phyloP scores from a whole-genome alignment of 768 basidiomycete species.

The Vararia minispora region DNA sequence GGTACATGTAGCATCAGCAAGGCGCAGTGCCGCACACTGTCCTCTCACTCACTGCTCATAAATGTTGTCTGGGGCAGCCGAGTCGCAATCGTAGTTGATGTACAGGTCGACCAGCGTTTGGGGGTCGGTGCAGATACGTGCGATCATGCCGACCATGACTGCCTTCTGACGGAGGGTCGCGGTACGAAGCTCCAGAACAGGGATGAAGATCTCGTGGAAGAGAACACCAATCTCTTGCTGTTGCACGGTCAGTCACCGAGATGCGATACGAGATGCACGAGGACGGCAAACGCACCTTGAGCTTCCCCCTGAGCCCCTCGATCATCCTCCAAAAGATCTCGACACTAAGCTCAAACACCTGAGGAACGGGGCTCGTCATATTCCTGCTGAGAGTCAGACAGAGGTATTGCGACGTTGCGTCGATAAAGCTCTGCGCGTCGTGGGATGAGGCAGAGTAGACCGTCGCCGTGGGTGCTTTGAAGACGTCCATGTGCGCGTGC shows the following conservation, averaged over 20 bases:
- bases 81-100: slow-evolving; percentile 98
- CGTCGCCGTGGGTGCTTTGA: slow-evolving; percentile 80
- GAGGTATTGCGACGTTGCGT: slow-evolving; percentile 93
- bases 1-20: no score
- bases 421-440: slow-evolving; percentile 82
- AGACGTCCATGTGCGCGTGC: slow-evolving; percentile 82
- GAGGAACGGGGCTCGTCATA: slow-evolving; percentile 88
- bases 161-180: slow-evolving; percentile 94
- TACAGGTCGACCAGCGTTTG: slow-evolving; percentile 97
- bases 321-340: slow-evolving; percentile 98
- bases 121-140: slow-evolving; percentile 85
- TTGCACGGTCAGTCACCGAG: slow-evolving; percentile 7
- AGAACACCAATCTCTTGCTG: slow-evolving; percentile 99
- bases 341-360: slow-evolving; percentile 95
- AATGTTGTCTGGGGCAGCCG: slow-evolving; percentile 89
- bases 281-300: slow-evolving; percentile 54
- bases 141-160: slow-evolving; percentile 81
- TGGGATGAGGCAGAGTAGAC: slow-evolving; percentile 85
- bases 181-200: slow-evolving; percentile 95
- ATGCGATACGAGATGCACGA: slow-evolving; percentile 5
- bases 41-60: slow-evolving; percentile 74
- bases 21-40: no score
- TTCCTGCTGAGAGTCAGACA: slow-evolving; percentile 89
- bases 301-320: slow-evolving; percentile 87
- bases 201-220: slow-evolving; percentile 97